Evolutionary conservation across 495 filamentous ascomycete genomes (phyloP).

Genomic region (Cercophora newfieldiana): DNA sequence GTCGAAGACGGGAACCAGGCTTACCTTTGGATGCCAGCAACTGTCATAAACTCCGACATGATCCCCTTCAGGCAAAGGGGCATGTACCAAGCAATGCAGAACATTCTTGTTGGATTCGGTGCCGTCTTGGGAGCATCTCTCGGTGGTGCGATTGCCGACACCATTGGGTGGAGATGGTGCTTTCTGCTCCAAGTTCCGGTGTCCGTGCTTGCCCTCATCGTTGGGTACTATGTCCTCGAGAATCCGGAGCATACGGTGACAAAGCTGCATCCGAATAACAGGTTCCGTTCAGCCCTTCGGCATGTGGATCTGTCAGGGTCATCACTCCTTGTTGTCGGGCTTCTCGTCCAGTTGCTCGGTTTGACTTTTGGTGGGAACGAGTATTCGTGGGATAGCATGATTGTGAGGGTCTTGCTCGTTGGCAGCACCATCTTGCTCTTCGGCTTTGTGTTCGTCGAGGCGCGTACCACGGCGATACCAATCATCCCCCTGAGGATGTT

Average conservation of each 20-base stretch:
- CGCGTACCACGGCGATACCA: conserved; percentile 59
- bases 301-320: conserved; percentile 60
- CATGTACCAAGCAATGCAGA: conserved; percentile 67
- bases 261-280: conserved; percentile 18
- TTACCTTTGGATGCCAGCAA: conserved; percentile 40
- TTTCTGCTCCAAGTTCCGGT: conserved; percentile 55
- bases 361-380: conserved; percentile 64
- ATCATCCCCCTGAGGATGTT: conserved; percentile 63
- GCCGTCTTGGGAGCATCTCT: conserved; percentile 49
- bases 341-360: conserved; percentile 58
- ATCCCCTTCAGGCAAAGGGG: conserved; percentile 62
- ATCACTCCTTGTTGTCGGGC: conserved; percentile 53
- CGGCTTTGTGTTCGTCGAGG: conserved; percentile 56
- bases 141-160: conserved; percentile 52
- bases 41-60: conserved; percentile 66
- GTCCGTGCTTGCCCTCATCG: conserved; percentile 52
- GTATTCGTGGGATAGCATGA: conserved; percentile 54
- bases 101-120: conserved; percentile 60
- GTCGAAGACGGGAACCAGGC: not conserved
- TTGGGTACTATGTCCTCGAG: conserved; percentile 56
- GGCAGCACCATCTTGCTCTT: conserved; percentile 52
- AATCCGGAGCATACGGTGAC: conserved; percentile 32
- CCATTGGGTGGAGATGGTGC: conserved; percentile 53
- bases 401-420: conserved; percentile 53
- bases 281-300: conserved; percentile 45